These are phyloP conservation scores for Tetradesmus lagerheimii DNA, from an alignment of 139 green algal species.

Conservation along the genomic window DNA sequence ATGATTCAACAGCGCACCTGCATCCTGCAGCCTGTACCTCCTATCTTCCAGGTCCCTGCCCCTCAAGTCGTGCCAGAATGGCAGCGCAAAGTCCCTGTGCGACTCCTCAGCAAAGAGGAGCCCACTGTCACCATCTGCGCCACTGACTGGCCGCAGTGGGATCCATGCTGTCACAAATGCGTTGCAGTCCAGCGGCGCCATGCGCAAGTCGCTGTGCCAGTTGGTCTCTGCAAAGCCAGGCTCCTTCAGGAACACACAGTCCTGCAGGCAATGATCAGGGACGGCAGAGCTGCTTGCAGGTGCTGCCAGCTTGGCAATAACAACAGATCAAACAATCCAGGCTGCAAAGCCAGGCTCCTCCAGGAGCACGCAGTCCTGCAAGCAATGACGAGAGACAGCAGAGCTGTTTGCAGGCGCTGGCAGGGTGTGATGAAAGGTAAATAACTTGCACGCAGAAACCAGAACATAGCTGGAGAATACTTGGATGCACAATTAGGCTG, in stretches of 20 bases:
- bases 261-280: background rate
- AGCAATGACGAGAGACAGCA: too few relatives aligned
- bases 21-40: constrained; percentile 58
- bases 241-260: constrained; percentile 71
- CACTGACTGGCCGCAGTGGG: constrained; percentile 62
- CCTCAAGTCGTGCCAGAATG: constrained; percentile 74
- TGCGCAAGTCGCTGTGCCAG: constrained; percentile 75
- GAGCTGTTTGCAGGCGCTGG: too few relatives aligned
- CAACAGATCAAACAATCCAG: too few relatives aligned
- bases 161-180: constrained; percentile 78
- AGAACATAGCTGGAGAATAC: too few relatives aligned
- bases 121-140: constrained; percentile 32
- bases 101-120: constrained; percentile 71
- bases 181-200: constrained; percentile 81
- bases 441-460: too few relatives aligned
- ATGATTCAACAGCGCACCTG: background rate
- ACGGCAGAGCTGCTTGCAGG: too few relatives aligned
- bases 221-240: constrained; percentile 70
- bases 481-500: too few relatives aligned
- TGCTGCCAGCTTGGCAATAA: too few relatives aligned
- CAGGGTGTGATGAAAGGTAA: too few relatives aligned
- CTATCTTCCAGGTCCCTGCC: constrained; percentile 57
- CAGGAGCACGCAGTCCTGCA: too few relatives aligned
- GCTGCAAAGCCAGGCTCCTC: too few relatives aligned
- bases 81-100: constrained; percentile 79